Evolutionary conservation across 2,329 filamentous ascomycete species (phyloP).

Genomic region (Hypomyces rosellus): DNA sequence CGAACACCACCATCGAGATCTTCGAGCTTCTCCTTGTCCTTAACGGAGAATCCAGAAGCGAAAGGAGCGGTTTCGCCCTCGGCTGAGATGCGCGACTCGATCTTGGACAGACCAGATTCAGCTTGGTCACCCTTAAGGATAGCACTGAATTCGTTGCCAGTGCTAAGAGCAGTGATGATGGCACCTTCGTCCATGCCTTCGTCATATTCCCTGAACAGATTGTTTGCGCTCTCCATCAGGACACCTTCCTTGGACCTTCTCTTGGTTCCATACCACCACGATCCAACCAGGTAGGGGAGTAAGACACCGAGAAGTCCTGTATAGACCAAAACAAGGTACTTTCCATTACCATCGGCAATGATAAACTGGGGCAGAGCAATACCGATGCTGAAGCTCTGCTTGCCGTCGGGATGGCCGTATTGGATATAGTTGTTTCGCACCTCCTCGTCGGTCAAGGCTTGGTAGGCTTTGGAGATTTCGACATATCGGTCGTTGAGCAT

Average conservation of each 20-base stretch:
- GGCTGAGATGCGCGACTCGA: conserved; percentile 74
- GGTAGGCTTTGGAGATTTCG: conserved; percentile 95
- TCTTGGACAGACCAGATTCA: conserved; percentile 71
- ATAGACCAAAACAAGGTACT: conserved; percentile 90
- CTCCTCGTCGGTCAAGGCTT: conserved; percentile 94
- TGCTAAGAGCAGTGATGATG: conserved; percentile 74
- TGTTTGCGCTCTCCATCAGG: conserved; percentile 86
- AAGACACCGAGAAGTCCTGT: conserved; percentile 81
- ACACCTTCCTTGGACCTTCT: conserved; percentile 89
- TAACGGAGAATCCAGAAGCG: conserved; percentile 55
- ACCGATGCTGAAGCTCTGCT: conserved; percentile 96
- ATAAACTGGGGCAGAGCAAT: conserved; percentile 93
- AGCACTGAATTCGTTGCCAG: conserved; percentile 77
- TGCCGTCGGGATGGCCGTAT: conserved; percentile 94
- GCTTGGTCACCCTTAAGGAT: conserved; percentile 71
- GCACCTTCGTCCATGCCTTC: conserved; percentile 76
- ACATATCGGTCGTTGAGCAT: conserved; percentile 83
- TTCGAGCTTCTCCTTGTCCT: conserved; percentile 71
- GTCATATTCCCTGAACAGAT: conserved; percentile 87
- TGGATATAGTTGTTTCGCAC: conserved; percentile 95
- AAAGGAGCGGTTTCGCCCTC: conserved; percentile 47
- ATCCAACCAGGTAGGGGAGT: conserved; percentile 86
- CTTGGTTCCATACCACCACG: conserved; percentile 98
- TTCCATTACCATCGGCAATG: conserved; percentile 86
- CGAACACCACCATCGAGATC: conserved; percentile 73